Conservation (phyloP, 2,329 filamentous ascomycete species). For the Metarhizium rileyi region DNA sequence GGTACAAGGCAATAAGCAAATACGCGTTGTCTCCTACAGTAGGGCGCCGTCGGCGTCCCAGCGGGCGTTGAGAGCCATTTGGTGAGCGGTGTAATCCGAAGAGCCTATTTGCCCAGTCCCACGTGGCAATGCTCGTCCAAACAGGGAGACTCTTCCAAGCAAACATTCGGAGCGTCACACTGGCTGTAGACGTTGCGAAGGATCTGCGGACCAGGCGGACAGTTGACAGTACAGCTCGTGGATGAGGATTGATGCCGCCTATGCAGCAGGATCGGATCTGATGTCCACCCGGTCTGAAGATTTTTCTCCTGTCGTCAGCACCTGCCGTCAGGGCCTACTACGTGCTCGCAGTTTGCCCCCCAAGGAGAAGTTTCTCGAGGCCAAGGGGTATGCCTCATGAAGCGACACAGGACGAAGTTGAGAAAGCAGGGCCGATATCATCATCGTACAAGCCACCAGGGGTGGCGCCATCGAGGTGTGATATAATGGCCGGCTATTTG, state of each 20-base stretch:
- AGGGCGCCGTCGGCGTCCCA: slow-evolving; percentile 1
- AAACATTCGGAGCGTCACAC: not conserved
- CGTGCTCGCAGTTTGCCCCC: not conserved
- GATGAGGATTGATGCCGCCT: not conserved
- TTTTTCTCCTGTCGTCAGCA: too few relatives aligned
- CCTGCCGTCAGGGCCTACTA: not conserved
- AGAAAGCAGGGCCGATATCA: slow-evolving; percentile 7
- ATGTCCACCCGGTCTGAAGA: not conserved
- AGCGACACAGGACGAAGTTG: slow-evolving; percentile 3
- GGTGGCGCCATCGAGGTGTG: not conserved
- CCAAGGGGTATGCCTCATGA: slow-evolving; percentile 3
- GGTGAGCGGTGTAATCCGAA: not conserved
- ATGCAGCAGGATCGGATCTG: not conserved
- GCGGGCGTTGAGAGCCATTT: not conserved
- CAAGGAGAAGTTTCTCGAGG: not conserved
- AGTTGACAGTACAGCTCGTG: not conserved
- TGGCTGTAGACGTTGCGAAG: not conserved
- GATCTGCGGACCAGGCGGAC: too few relatives aligned
- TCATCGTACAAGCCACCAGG: slow-evolving; percentile 6
- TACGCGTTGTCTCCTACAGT: too few relatives aligned
- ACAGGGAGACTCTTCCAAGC: not conserved
- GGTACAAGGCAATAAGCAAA: too few relatives aligned
- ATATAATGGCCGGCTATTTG: not conserved
- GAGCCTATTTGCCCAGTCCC: not conserved
- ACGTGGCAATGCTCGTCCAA: not conserved